Percentiles rank a stretch among this genome's conserved stretches.
Conservation (phyloP, 306 rosid species). For the Arachis hypogaea region DNA sequence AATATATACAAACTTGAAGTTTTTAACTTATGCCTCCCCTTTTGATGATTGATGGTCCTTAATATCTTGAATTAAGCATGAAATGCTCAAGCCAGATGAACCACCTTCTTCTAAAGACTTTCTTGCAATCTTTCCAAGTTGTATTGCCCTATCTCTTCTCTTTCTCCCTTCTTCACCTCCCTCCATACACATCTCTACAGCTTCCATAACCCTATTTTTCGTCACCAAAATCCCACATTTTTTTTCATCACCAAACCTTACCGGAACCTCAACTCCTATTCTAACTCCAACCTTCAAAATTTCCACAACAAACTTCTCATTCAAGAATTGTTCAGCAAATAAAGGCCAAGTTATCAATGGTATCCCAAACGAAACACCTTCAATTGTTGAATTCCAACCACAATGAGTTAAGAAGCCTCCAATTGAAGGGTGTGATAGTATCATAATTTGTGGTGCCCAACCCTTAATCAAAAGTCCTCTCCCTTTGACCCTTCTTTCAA, state of each 20-base stretch:
- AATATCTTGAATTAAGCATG: conserved; percentile 56
- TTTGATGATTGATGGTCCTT: conserved; percentile 4
- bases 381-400: conserved; percentile 81
- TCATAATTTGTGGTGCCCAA: conserved; percentile 78
- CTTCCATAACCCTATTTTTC: conserved; percentile 49
- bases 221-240: conserved; percentile 61
- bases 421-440: conserved; percentile 58
- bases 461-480: conserved; percentile 74
- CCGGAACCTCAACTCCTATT: conserved; percentile 65
- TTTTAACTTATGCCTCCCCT: not conserved
- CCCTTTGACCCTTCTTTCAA: conserved; percentile 62
- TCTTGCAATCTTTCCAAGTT: conserved; percentile 53
- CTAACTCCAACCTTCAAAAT: conserved; percentile 63
- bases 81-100: conserved; percentile 56
- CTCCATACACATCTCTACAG: conserved; percentile 57
- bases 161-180: conserved; percentile 55
- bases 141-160: conserved; percentile 55
- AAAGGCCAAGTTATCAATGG: conserved; percentile 87
- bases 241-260: conserved; percentile 79
- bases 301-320: conserved; percentile 63
- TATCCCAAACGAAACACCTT: conserved; percentile 57
- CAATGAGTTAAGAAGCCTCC: conserved; percentile 80
- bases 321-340: conserved; percentile 74
- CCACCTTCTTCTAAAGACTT: conserved; percentile 58
- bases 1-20: not conserved